Conservation (phyloP, 164 flowering plant genomes). For the Vitis amurensis region DNA sequence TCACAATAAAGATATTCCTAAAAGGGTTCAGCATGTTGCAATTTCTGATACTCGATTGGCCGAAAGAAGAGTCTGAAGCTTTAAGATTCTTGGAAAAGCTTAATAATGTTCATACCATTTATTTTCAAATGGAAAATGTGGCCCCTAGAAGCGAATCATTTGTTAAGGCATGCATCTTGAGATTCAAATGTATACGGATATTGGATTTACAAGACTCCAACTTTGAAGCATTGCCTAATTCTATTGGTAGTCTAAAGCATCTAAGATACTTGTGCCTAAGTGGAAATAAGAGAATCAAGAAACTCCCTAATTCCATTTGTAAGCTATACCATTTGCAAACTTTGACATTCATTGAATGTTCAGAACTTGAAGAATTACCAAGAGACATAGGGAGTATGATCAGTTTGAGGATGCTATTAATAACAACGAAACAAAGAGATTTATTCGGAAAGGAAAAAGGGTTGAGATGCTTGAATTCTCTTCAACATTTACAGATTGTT, state of each 20-base stretch:
- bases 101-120: background rate
- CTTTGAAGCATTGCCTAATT: constrained; percentile 4
- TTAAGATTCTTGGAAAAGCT: too few species aligned
- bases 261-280: constrained; percentile 18
- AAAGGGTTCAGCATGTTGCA: too few species aligned
- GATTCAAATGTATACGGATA: background rate
- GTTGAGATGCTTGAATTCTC: too few species aligned
- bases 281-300: background rate
- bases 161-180: background rate
- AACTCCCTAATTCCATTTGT: constrained; percentile 6
- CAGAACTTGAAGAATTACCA: constrained; percentile 4
- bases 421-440: too few species aligned
- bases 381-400: background rate
- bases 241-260: constrained; percentile 18
- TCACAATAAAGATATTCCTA: too few species aligned
- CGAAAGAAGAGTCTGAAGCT: too few species aligned
- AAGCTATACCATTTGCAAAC: constrained; percentile 1
- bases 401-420: background rate
- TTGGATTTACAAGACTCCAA: background rate
- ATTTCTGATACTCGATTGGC: too few species aligned
- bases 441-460: too few species aligned
- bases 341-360: background rate
- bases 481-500: too few species aligned
- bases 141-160: background rate
- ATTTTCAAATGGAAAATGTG: background rate